These are phyloP conservation scores for Micractinium conductrix DNA, from an alignment of 139 green algal species.

Conservation along the genomic window DNA sequence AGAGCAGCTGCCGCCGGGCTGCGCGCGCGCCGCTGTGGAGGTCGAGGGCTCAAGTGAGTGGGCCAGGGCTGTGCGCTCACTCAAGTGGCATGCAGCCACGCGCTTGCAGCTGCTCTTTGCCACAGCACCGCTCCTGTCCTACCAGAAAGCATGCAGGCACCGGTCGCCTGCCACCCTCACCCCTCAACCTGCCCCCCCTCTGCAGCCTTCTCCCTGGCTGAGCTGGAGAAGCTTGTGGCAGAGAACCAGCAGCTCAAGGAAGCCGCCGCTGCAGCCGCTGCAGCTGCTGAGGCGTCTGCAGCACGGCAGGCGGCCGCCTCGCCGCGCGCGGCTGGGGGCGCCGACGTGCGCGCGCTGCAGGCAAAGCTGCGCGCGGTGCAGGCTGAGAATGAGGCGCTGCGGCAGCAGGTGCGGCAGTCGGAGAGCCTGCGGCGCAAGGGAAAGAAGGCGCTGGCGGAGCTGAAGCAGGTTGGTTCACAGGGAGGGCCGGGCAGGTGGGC, in stretches of 20 bases:
- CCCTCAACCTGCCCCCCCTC: background rate
- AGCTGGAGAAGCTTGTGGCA: conserved; percentile 40
- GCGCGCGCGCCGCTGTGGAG: conserved; percentile 11
- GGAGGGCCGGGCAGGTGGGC: background rate
- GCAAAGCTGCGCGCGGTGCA: background rate
- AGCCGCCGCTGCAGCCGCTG: background rate
- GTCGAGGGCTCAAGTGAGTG: conserved; percentile 32
- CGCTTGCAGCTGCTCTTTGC: background rate
- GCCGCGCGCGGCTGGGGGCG: too few species aligned
- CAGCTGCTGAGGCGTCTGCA: background rate
- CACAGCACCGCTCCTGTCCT: background rate
- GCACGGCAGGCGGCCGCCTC: too few species aligned
- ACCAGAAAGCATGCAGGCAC: background rate
- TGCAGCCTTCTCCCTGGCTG: conserved; percentile 40
- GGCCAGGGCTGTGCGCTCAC: too few species aligned
- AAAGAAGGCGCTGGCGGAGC: conserved; percentile 14
- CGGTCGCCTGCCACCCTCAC: background rate
- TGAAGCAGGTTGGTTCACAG: conserved; percentile 19
- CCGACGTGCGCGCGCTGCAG: background rate
- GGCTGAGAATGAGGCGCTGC: conserved; percentile 9
- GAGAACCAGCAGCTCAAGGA: conserved; percentile 30
- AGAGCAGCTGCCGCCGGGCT: conserved; percentile 23
- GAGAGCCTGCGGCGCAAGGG: conserved; percentile 42
- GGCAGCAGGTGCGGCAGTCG: conserved; percentile 18
- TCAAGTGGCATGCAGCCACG: too few species aligned